These are phyloP conservation scores for Saccharomycopsis guyanensis DNA, from an alignment of 805 yeast species.

Conservation along the genomic window DNA sequence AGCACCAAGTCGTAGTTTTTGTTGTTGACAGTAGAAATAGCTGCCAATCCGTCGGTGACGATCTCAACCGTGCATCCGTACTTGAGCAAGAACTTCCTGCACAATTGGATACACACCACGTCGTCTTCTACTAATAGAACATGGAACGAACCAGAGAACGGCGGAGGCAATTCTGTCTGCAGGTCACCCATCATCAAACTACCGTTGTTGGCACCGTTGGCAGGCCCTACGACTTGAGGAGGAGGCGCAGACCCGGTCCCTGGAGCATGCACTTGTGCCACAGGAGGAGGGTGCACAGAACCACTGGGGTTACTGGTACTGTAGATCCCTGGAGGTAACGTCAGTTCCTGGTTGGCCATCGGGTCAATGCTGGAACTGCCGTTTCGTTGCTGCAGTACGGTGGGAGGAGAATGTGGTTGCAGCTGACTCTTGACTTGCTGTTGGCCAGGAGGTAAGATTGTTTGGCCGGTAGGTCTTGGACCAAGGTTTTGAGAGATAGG, in stretches of 20 bases:
- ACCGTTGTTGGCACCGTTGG: constrained; percentile 2
- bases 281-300: neutral
- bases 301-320: too few species aligned
- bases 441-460: neutral
- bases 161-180: constrained; percentile 15
- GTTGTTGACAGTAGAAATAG: constrained; percentile 68
- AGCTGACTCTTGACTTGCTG: neutral
- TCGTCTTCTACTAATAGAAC: constrained; percentile 77
- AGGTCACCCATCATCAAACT: constrained; percentile 19
- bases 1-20: constrained; percentile 67
- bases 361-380: neutral
- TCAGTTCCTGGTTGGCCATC: neutral
- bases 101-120: constrained; percentile 71
- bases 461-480: constrained; percentile 5
- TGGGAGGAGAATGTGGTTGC: neutral
- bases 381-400: neutral
- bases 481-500: constrained; percentile 9
- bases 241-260: neutral
- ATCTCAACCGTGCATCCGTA: constrained; percentile 92
- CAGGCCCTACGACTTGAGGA: neutral
- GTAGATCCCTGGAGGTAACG: neutral
- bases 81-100: constrained; percentile 73
- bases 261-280: neutral
- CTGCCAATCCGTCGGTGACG: constrained; percentile 87
- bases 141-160: constrained; percentile 42